Base-by-base conservation (phyloP, 73 alveolate genomes). In the Uronychia binucleata region DNA sequence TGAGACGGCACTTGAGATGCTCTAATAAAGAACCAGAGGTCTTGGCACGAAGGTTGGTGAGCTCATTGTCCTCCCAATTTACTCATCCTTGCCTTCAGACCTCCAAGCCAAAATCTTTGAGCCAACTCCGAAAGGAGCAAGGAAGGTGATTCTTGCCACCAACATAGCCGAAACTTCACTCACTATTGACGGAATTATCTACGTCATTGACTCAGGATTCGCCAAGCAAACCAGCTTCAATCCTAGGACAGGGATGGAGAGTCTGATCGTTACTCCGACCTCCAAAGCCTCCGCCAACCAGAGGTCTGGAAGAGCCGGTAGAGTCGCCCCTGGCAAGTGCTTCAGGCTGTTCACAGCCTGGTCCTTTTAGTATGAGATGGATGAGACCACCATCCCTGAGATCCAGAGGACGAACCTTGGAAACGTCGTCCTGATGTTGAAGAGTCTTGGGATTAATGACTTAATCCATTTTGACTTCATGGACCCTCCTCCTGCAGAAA, bases 401-500 rank as follows among this genome's bases (percentile, higher is more conserved):
- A 98, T 99, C 74, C 97, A 98, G 93, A 95, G 99, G 84, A 96
- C 99, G 60, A 99, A 99, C 90, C 91, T 99, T 76, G 98, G 99
- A 29, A 96, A 94, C 82, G 99, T 99, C 74, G 99, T 99, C 57
- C 87, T 99, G 76, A 95, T 98, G 97, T 96, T 99, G 85, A 99
- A 99, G 93, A 92, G 98, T 79, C 87, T 99, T 78, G 99, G 99
- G 28, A 99, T 99, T 46, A 97, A 99, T 85, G 99, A 99, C 87
- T 83, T 99, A 80, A 95, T 99, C 30, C 97, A 98, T 88, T 99
- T 99, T 83, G 99, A 99, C 92, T 99, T 97, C 88, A 95, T 99
- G 98, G 99, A 99, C 85, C 97, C 99, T 33, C 99, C 99, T 30
- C 99, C 99, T 28, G 98, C 98, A 1, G 99, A 97, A 90, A 97